Evolutionary conservation across 345 rosid genomes (phyloP).

Genomic region (Balakata baccata): DNA sequence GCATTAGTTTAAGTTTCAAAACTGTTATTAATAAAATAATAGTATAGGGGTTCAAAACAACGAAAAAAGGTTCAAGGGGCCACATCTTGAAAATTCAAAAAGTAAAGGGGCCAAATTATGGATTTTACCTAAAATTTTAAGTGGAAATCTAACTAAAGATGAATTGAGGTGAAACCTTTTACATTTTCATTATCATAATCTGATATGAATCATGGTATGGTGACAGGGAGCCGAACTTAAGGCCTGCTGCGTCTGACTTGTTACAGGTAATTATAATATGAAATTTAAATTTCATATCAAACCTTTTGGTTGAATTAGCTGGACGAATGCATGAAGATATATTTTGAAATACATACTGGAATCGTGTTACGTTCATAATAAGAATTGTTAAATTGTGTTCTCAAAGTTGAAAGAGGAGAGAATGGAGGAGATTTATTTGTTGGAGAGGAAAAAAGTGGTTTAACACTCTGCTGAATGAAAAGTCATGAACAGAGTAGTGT

Average conservation of each 20-base stretch:
- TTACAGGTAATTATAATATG: slow-evolving; percentile 27
- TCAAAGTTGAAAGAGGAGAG: not conserved
- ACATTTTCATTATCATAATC: not conserved
- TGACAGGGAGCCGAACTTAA: slow-evolving; percentile 31
- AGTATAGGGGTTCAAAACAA: too few relatives aligned
- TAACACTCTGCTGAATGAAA: too few relatives aligned
- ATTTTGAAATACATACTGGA: not conserved
- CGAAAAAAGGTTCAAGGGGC: too few relatives aligned
- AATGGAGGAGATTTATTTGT: not conserved
- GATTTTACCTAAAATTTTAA: too few relatives aligned
- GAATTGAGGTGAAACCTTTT: too few relatives aligned
- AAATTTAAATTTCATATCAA: not conserved
- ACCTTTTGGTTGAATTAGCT: not conserved
- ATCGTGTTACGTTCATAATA: not conserved
- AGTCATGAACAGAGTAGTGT: not conserved
- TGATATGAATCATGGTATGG: not conserved
- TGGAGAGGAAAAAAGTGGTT: not conserved
- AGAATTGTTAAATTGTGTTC: not conserved
- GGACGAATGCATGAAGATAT: not conserved
- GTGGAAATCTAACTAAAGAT: too few relatives aligned
- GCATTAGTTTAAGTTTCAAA: too few relatives aligned
- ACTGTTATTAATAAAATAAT: too few relatives aligned
- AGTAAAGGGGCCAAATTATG: too few relatives aligned
- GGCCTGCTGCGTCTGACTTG: slow-evolving; percentile 30
- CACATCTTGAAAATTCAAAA: too few relatives aligned